Base-by-base conservation (phyloP, 306 rosid species). In the Rubus parviflorus region DNA sequence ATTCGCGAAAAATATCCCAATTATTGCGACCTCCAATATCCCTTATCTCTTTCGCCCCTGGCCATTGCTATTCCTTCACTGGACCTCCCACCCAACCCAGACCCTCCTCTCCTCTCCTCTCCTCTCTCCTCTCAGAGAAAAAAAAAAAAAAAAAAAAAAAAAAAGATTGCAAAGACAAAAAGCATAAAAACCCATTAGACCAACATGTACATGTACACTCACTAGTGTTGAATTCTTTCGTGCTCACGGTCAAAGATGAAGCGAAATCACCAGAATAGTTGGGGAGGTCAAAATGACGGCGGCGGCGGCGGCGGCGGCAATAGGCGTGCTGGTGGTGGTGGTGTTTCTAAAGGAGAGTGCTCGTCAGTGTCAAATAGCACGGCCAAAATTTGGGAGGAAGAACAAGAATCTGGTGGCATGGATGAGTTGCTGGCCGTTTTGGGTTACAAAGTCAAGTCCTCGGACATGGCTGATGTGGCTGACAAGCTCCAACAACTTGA, bases 401-500 rank as follows among this genome's bases (percentile, higher is more conserved):
- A 83, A n/a, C 83, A 75, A 30, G 81, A 71, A 1, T 41, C 72
- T 7, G 77, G 85, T 30, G 87, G 77, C 6, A 78, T 88, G 86
- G 98, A 93, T 62, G 90, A 89, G 83, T 46, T 71, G 5, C 87
- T 93, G 1, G 98, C 90, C 10, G 88, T 86, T 52, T 42, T 93
- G 77, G 98, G 98, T 0, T 93, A 89, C 88, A 91, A 87, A 79
- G 97, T 93, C 4, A 87, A 89, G 68, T 56, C 87, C 0, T 83
- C 92, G 0, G 96, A 93, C 87, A 89, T 93, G 97, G 91, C 88
- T 0, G 90, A 87, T 25, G 93, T 93, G 19, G 98, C 98, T 0
- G 88, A 86, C 79, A 91, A 88, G 81, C 89, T 93, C 2, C 94
- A 93, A 76, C 92, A 88, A 73, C 85, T 93, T 3, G 96, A 91